Base-by-base conservation (phyloP, 108 stramenopile genomes). In the Cylindrotheca closterium region DNA sequence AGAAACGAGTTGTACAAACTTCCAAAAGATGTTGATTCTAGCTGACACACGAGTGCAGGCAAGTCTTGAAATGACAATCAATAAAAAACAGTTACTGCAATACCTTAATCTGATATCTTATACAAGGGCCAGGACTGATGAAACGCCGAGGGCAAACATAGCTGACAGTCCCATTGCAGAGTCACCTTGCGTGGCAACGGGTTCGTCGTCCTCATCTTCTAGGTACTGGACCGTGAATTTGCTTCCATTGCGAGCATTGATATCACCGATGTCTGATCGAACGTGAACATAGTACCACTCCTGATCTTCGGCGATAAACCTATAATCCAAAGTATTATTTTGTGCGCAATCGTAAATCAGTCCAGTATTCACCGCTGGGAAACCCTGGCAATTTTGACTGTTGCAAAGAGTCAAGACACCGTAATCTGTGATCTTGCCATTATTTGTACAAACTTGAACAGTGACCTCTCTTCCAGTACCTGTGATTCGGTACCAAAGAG, bases 381-480 rank as follows among this genome's bases (percentile, higher is more conserved):
- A 33, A 24, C 63, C 71, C 18, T 29, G 26, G 33, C 71, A 73
- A 3, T 59, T 42, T 60, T 73, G 54, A 28, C 72, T 37, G 52
- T 73, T 70, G 34, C 70, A 70, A 30, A 55, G 29, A 49, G 19
- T 26, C 55, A 70, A 58, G 8, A 74, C 32, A 27, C 65, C 63
- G 31, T 49, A 75, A 56, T 67, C 73, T 23, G 73, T 74, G 21
- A 67, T 55, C 19, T 59, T 51, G 1, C 63, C 73, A 47, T 74
- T 67, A 54, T 67, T 74, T 5, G 73, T 74, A 47, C 73, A 74
- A 15, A 74, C 59, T 23, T 62, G 51, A 12, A 74, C 73, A 24
- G 65, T 74, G 4, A 74, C 66, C 10, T 56, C 47, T 47, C 46
- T 58, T 12, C 60, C 73, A n/a, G 7, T 25, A 4, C 73, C 73